Percentiles rank a stretch among this genome's conserved stretches.
Evolutionary conservation across 768 basidiomycete genomes (phyloP).

Genomic region (Termitomyces sp.): DNA sequence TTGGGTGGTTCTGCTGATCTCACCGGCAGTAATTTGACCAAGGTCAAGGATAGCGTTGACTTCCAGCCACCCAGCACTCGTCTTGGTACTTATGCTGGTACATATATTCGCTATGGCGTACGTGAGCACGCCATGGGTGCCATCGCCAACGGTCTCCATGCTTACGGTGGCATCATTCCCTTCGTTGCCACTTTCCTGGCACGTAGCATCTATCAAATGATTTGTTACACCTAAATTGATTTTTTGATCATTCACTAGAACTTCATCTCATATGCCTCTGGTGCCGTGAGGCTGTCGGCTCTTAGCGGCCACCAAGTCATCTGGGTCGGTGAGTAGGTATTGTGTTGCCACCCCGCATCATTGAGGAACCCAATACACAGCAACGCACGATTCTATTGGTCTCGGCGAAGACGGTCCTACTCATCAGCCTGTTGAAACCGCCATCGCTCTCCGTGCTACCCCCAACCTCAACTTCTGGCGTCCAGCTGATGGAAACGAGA

Average conservation of each 20-base stretch:
- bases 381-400: constrained; percentile 94
- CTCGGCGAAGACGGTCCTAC: constrained; percentile 93
- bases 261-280: constrained; percentile 91
- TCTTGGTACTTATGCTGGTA: constrained; percentile 79
- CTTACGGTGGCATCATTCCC: constrained; percentile 89
- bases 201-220: constrained; percentile 12
- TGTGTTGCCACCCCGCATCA: not conserved
- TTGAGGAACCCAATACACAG: constrained; percentile 27
- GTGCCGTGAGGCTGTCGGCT: constrained; percentile 88
- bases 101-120: constrained; percentile 94
- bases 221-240: constrained; percentile 9
- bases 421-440: constrained; percentile 92
- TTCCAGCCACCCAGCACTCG: constrained; percentile 89
- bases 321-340: constrained; percentile 70
- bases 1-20: constrained; percentile 87
- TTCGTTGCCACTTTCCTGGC: constrained; percentile 92
- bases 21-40: constrained; percentile 90
- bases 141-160: constrained; percentile 85
- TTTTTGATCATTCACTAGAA: constrained; percentile 41
- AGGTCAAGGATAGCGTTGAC: constrained; percentile 79
- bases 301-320: constrained; percentile 87
- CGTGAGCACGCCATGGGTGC: constrained; percentile 98
- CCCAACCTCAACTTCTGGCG: constrained; percentile 94
- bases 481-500: constrained; percentile 94
- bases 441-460: constrained; percentile 77